These are phyloP conservation scores for Ceratonia siliqua DNA, from an alignment of 306 rosid genomes.

Conservation along the genomic window DNA sequence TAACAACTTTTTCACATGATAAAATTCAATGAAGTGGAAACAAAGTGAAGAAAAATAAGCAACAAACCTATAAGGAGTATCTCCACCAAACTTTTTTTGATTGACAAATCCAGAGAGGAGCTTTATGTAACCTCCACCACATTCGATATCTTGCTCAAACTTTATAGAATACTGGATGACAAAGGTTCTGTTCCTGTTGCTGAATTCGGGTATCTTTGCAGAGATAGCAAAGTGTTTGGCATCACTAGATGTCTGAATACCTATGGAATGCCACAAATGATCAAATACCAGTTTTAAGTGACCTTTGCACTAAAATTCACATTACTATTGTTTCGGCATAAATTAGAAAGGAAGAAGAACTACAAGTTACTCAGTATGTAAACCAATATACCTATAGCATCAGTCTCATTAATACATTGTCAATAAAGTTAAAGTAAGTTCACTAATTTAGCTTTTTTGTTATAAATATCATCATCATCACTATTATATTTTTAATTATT, in stretches of 20 bases:
- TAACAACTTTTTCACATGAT: neutral
- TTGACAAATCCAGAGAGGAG: constrained; percentile 93
- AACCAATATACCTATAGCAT: neutral
- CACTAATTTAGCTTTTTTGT: neutral
- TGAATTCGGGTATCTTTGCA: constrained; percentile 85
- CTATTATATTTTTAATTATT: neutral
- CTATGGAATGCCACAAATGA: constrained; percentile 43
- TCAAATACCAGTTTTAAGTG: neutral
- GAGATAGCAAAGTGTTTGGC: constrained; percentile 93
- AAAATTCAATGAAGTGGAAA: neutral
- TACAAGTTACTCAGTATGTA: neutral
- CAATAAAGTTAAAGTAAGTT: neutral
- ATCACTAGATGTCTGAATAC: constrained; percentile 83
- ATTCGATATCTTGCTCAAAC: constrained; percentile 94
- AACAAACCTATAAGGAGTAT: constrained; percentile 90
- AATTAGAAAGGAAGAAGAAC: constrained; percentile 7
- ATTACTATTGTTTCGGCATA: neutral
- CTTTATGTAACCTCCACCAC: constrained; percentile 97
- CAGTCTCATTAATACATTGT: neutral
- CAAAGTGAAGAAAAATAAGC: constrained; percentile 24
- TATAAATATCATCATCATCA: neutral
- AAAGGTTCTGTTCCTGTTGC: constrained; percentile 79
- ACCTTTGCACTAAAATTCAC: constrained; percentile 13
- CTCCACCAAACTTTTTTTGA: constrained; percentile 97
- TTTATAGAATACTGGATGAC: constrained; percentile 88